Evolutionary conservation across 441 rosid species (phyloP).

Genomic region (Rhodomyrtus psidioides): DNA sequence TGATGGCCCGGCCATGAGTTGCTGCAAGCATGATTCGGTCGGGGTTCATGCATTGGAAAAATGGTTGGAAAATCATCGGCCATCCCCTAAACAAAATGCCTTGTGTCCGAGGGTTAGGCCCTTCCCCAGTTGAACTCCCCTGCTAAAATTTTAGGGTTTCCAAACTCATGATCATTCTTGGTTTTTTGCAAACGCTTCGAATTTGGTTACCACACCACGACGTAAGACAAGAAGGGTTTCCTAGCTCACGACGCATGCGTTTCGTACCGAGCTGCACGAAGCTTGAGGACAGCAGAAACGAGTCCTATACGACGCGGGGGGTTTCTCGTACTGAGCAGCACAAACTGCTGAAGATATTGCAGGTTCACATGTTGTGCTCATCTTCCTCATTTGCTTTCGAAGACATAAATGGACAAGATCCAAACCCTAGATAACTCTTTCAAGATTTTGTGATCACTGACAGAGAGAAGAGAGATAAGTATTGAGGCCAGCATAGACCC

Average conservation of each 20-base stretch:
- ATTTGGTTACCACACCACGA: not conserved
- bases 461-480: not conserved
- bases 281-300: not conserved
- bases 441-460: not conserved
- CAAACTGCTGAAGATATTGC: not conserved
- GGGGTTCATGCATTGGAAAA: not conserved
- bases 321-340: not conserved
- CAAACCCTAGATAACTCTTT: not conserved
- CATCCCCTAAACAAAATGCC: not conserved
- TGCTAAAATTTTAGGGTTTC: not conserved
- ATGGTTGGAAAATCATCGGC: not conserved
- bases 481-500: not conserved
- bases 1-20: not conserved
- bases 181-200: not conserved
- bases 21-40: not conserved
- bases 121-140: not conserved
- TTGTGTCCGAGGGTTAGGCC: not conserved
- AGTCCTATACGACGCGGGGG: not conserved
- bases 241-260: not conserved
- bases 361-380: not conserved
- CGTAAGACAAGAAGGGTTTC: rapidly evolving
- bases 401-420: not conserved
- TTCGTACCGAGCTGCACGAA: not conserved
- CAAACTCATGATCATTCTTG: not conserved
- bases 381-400: not conserved